Evolutionary conservation across 768 basidiomycete species (phyloP), one percentile per base, ranked within the genome.

Genomic region (Termitomyces heimii): DNA sequence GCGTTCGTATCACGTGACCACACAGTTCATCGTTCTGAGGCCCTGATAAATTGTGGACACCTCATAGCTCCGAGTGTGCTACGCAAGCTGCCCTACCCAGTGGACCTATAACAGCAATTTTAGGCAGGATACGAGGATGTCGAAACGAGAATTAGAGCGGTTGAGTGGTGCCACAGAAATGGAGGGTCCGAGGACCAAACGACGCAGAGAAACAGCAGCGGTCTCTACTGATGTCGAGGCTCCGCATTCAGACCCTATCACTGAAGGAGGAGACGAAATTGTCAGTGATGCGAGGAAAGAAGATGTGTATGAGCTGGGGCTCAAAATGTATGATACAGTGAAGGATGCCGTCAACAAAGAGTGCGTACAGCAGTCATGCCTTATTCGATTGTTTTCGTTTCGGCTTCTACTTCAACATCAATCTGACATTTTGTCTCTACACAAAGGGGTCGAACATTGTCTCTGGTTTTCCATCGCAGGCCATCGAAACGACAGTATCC

Each of bases 291-390:
- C 58, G 60, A 63, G 68, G 51, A 58, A 70, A 65, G 73, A 70
- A 46, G 73, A 73, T 57, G 79, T 87, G 67, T 85, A 79, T 67
- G 84, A 84, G 72, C 80, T 83, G 67, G 89, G 85, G 45, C 69
- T 85, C 72, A 80, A 78, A 72, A 70, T 91, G 74, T 92, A 88
- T 86, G 82, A 86, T 68, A 82, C 81, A 39, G 79, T 92, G 70
- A 89, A 83, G 80, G 87, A 89, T 71, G 90, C 88, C 67, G 83
- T 84, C 69, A 88, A 85, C 77, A 89, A 89, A 81, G 89, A 92
- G 91, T 92, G 80, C 79, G 89, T 88, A 74, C 75, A 77, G 71
- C 75, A 77, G 72, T 74, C 72, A 67, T 70, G 68, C 69, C 68
- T 70, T 75, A 72, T 74, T 74, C 72, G 71, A 75, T 74, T 73